phyloP scores from a whole-genome alignment of 2,329 filamentous ascomycete species.

The Helotiales sp. region DNA sequence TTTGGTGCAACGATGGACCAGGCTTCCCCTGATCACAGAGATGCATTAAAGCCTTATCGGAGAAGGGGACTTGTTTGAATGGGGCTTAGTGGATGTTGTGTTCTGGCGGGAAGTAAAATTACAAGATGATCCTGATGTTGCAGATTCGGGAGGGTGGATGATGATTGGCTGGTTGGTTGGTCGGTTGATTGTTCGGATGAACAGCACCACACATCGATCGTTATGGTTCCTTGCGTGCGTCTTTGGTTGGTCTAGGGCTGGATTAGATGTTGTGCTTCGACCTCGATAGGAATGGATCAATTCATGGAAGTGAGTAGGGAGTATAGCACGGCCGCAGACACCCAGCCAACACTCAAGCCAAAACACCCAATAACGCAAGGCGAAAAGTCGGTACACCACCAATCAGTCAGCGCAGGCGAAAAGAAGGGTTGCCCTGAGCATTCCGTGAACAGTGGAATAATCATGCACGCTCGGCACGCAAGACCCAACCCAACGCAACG shows the following conservation, averaged over 20 bases:
- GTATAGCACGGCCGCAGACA: not conserved
- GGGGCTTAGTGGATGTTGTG: not conserved
- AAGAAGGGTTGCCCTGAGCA: too few relatives aligned
- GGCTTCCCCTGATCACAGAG: not conserved
- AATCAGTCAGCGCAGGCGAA: not conserved
- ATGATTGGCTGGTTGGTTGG: not conserved
- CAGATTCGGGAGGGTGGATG: not conserved
- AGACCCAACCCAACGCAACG: too few relatives aligned
- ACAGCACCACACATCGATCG: not conserved
- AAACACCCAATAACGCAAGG: too few relatives aligned
- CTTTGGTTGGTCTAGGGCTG: not conserved
- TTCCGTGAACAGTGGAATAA: not conserved
- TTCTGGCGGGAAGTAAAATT: not conserved
- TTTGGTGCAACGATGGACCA: not conserved
- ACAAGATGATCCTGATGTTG: conserved; percentile 1
- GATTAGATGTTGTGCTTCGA: not conserved
- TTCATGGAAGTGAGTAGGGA: not conserved
- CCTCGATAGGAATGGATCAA: not conserved
- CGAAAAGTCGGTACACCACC: not conserved
- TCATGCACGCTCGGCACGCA: too few relatives aligned
- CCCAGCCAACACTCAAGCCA: not conserved
- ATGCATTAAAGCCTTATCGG: not conserved
- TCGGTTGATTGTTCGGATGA: not conserved
- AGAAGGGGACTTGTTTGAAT: not conserved
- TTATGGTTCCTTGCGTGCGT: not conserved